Evolutionary conservation across 495 filamentous ascomycete genomes (phyloP).

Genomic region (Aspergillus bertholletiae): DNA sequence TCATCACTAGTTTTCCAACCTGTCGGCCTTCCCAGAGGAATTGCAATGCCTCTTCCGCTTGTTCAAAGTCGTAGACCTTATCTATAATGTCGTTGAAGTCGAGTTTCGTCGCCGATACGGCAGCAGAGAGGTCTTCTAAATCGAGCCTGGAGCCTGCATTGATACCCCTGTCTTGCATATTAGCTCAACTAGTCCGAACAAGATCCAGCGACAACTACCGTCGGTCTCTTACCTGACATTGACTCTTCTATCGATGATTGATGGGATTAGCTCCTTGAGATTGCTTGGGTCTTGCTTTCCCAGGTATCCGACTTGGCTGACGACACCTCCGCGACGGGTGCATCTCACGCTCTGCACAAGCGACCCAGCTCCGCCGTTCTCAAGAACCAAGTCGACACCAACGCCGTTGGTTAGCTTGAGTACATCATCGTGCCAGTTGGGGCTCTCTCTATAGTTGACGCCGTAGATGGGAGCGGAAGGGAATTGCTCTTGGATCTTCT

Average conservation of each 20-base stretch:
- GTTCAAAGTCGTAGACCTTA: conserved; percentile 22
- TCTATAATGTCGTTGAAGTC: conserved; percentile 33
- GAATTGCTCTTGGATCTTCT: conserved; percentile 17
- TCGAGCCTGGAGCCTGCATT: conserved; percentile 36
- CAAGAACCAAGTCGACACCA: conserved; percentile 40
- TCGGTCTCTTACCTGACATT: conserved; percentile 1
- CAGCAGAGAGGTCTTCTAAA: conserved; percentile 31
- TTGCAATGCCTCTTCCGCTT: conserved; percentile 34
- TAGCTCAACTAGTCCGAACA: conserved; percentile 16
- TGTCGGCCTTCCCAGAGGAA: conserved; percentile 35
- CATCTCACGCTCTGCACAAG: conserved; percentile 34
- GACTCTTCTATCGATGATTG: conserved; percentile 15
- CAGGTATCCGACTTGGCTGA: conserved; percentile 42
- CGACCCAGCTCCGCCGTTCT: conserved; percentile 31
- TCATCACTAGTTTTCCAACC: conserved; percentile 37
- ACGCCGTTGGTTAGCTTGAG: conserved; percentile 27
- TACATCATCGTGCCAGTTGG: conserved; percentile 34
- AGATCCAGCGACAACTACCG: conserved; percentile 25
- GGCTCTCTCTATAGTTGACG: conserved; percentile 30
- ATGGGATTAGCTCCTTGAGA: too few relatives aligned
- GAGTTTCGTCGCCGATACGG: conserved; percentile 20
- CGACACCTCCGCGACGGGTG: conserved; percentile 30
- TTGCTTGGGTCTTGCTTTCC: too few relatives aligned
- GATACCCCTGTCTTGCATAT: conserved; percentile 26
- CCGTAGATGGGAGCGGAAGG: conserved; percentile 18